Evolutionary conservation across 306 rosid species (phyloP), one percentile per base, ranked within the genome.

Genomic region (Calophaca sinica): DNA sequence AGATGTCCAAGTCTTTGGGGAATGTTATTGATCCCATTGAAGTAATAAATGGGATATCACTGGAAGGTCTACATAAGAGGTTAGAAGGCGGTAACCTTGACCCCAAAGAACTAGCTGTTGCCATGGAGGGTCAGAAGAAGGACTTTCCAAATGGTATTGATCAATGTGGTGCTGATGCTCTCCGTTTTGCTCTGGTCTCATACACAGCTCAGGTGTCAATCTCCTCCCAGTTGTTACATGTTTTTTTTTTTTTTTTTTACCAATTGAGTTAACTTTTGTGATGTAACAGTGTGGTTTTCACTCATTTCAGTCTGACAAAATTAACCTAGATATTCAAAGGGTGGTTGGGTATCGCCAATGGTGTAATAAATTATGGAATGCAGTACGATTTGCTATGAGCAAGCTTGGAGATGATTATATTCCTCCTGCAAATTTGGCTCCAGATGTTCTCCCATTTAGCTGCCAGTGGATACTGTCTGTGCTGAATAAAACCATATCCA

Each of bases 321-420:
- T 94, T 75, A 94, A 94, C 79, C 81, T 94, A 51, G 99, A 94
- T 77, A 92, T 94, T 75, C 96, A 85, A 86, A 87, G 99, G 84
- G 97, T 94, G 42, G 97, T 91, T 72, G 99, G 96, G 46, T 94
- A 94, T 81, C 93, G 96, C 29, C 96, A 90, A 41, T 94, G 97
- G 97, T 92, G 99, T 81, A 94, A 92, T 80, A 92, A 94, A 75
- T 70, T 94, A 80, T 94, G 99, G 99, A 94, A 94, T 81, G 99
- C 93, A 1, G 78, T 90, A 26, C 88, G 97, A 69, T 94, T 94
- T 80, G 96, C 99, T 32, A 85, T 94, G 92, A 90, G 90, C 83
- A 94, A 83, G 83, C 97, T 94, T 3, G 98, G 97, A 76, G 97
- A 94, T 85, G 87, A 83, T 79, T 92, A 90, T 80, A 71, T 77